These are phyloP conservation scores for Citeromyces matritensis DNA, from an alignment of 805 yeast genomes.

Conservation along the genomic window DNA sequence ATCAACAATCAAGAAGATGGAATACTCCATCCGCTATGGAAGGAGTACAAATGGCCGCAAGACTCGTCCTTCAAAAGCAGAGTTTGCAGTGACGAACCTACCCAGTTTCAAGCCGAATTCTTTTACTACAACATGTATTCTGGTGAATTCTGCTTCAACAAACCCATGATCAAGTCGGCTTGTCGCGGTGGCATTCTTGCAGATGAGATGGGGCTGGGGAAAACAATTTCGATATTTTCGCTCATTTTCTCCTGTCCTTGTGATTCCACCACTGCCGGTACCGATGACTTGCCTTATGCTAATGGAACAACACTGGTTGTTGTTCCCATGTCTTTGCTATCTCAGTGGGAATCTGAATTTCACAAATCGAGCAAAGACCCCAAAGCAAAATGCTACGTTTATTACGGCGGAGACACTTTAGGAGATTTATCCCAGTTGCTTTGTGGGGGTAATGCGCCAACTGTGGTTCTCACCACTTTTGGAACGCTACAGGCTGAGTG, in stretches of 20 bases:
- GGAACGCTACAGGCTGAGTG: slow-evolving; percentile 78
- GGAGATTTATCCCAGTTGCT: slow-evolving; percentile 32
- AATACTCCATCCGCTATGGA: slow-evolving; percentile 77
- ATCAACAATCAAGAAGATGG: slow-evolving; percentile 27
- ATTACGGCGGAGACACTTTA: slow-evolving; percentile 56
- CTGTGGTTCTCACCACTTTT: slow-evolving; percentile 69
- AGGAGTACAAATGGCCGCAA: slow-evolving; percentile 60
- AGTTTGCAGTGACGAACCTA: background rate
- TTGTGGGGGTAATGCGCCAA: slow-evolving; percentile 36
- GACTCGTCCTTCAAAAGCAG: slow-evolving; percentile 8
- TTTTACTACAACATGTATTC: slow-evolving; percentile 71
- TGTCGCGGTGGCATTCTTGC: slow-evolving; percentile 81
- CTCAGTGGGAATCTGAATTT: slow-evolving; percentile 86
- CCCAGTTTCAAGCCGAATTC: slow-evolving; percentile 5
- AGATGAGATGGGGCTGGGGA: slow-evolving; percentile 96
- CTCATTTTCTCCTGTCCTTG: slow-evolving; percentile 50
- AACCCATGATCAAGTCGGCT: slow-evolving; percentile 46
- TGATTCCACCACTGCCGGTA: slow-evolving; percentile 18
- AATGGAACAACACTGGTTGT: slow-evolving; percentile 60
- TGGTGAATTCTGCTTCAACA: slow-evolving; percentile 60
- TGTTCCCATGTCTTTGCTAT: slow-evolving; percentile 81
- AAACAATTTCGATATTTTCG: slow-evolving; percentile 74
- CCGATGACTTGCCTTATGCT: slow-evolving; percentile 31
- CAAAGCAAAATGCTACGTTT: slow-evolving; percentile 33
- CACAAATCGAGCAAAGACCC: slow-evolving; percentile 33